Percentiles rank a stretch among this genome's conserved stretches.
Conservation (phyloP, 441 rosid species). For the Populus tomentosa region DNA sequence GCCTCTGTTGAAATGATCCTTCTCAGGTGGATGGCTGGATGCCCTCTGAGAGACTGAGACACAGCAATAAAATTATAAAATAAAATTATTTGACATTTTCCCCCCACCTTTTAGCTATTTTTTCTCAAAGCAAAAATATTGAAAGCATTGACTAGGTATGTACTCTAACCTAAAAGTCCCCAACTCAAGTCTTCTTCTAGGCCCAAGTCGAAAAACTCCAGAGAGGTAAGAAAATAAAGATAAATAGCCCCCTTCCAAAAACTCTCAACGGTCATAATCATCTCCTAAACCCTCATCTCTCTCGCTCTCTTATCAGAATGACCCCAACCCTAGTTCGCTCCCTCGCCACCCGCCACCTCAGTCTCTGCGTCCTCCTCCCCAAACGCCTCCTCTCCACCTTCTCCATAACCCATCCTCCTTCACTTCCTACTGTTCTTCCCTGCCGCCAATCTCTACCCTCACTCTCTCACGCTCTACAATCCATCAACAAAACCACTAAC, state of each 20-base stretch:
- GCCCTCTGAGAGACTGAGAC: too few relatives aligned
- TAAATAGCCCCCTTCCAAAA: neutral
- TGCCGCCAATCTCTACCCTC: slow-evolving; percentile 42
- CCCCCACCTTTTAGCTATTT: too few relatives aligned
- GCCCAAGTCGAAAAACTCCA: neutral
- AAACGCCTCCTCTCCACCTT: slow-evolving; percentile 46
- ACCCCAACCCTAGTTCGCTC: slow-evolving; percentile 63
- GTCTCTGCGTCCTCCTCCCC: slow-evolving; percentile 21
- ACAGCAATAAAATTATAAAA: too few relatives aligned
- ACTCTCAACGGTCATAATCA: neutral
- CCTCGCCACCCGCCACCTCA: slow-evolving; percentile 38
- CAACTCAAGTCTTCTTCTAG: neutral
- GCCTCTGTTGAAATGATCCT: too few relatives aligned
- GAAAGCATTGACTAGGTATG: too few relatives aligned
- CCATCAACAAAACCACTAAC: slow-evolving; percentile 11
- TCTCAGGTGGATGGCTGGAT: too few relatives aligned
- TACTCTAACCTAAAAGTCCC: neutral
- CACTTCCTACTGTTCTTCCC: slow-evolving; percentile 26
- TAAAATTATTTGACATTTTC: too few relatives aligned
- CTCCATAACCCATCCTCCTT: slow-evolving; percentile 7
- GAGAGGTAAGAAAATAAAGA: neutral
- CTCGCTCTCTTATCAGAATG: slow-evolving; percentile 30
- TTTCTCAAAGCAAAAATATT: too few relatives aligned
- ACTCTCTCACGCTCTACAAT: slow-evolving; percentile 33
- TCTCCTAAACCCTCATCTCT: neutral